Base-by-base conservation (phyloP, 1,284 basidiomycete species). In the Trametes pubescens region DNA sequence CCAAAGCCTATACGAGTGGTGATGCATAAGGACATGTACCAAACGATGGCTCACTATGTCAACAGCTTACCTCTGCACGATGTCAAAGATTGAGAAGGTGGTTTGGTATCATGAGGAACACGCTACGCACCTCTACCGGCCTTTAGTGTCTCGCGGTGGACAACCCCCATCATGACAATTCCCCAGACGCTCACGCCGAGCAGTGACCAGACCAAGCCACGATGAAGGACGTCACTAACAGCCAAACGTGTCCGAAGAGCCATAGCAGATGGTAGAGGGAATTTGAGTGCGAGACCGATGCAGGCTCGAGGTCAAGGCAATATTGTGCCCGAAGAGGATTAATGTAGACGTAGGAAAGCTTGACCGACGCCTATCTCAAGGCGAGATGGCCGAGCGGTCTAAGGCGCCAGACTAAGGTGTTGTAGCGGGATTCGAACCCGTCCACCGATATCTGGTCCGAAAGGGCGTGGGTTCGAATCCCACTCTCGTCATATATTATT, bases 351-450 rank as follows among this genome's bases (percentile, higher is more conserved):
- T n/a, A n/a, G n/a, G n/a, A n/a, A n/a, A n/a, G n/a, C n/a, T n/a
- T n/a, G n/a, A n/a, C n/a, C n/a, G n/a, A n/a, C n/a, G n/a, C n/a
- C n/a, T n/a, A n/a, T n/a, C n/a, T 4, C 21, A 53, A 38, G 73
- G 74, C 66, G 85, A 88, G 87, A 89, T 90, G 88, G 88, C 87
- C 89, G 88, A 90, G 88, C 87, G 88, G 88, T 91, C 89, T 86
- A 89, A 90, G 88, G 88, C 88, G 88, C 88, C 86, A 90, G 89
- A 90, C 86, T 89, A 89, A 88, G 88, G 87, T 4, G 29, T 32
- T n/a, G n/a, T n/a, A n/a, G n/a, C n/a, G n/a, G n/a, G n/a, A n/a
- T n/a, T n/a, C n/a, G n/a, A n/a, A 32, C 29, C 29, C 8, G 29
- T n/a, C n/a, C 29, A 4, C 8, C 40, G 40, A n/a, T n/a, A 73